Conservation (phyloP, 768 basidiomycete species). For the Phaeotremella skinneri region DNA sequence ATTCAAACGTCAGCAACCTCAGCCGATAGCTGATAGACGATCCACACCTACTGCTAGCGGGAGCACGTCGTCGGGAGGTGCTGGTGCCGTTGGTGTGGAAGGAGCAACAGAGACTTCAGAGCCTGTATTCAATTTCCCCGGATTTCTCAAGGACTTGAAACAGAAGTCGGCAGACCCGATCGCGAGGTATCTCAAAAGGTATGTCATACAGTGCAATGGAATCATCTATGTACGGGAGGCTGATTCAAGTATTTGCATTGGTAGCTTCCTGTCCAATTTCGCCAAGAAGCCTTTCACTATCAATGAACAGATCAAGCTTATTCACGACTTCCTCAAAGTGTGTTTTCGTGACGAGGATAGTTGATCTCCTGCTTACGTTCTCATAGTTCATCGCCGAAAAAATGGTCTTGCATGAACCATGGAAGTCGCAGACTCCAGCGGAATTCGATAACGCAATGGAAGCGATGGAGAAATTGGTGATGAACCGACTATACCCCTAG, state of each 20-base stretch:
- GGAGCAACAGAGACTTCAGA: constrained; percentile 10
- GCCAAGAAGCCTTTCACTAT: constrained; percentile 87
- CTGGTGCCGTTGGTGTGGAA: not conserved
- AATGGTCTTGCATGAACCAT: constrained; percentile 63
- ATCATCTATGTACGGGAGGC: not conserved
- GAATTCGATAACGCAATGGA: constrained; percentile 98
- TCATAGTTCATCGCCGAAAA: constrained; percentile 83
- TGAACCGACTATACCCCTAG: constrained; percentile 97
- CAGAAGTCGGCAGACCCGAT: constrained; percentile 81
- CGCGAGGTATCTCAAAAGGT: constrained; percentile 93
- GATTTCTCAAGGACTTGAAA: constrained; percentile 93
- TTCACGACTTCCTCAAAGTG: constrained; percentile 87
- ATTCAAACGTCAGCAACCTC: not conserved
- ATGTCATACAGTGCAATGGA: constrained; percentile 50
- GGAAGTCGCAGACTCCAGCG: constrained; percentile 70
- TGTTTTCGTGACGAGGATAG: constrained; percentile 38
- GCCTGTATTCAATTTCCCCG: constrained; percentile 79
- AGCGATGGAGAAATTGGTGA: constrained; percentile 99
- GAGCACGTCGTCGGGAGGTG: not conserved
- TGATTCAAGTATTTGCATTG: not conserved
- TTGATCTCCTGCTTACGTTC: not conserved
- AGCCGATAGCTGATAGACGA: not conserved
- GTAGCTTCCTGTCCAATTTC: constrained; percentile 89
- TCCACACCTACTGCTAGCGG: not conserved
- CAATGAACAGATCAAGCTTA: constrained; percentile 89